Percentiles rank a stretch among this genome's conserved stretches.
phyloP scores from a whole-genome alignment of 345 rosid species.

The Microcos paniculata region DNA sequence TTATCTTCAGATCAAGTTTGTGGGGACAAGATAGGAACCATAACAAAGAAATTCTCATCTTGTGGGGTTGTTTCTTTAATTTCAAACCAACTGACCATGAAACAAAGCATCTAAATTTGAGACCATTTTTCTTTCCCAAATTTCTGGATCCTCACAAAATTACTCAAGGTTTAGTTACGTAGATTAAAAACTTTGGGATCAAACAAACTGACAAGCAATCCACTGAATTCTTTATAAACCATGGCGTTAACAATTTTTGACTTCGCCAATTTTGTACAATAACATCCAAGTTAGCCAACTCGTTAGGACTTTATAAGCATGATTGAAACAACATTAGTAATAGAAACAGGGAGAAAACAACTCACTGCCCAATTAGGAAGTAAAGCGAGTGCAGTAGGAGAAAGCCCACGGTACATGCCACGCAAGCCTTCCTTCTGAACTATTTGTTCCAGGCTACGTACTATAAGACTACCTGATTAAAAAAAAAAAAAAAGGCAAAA shows the following conservation, averaged over 20 bases:
- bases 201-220: background rate
- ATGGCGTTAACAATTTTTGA: background rate
- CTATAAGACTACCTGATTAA: slow-evolving; percentile 74
- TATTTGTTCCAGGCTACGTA: slow-evolving; percentile 73
- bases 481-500: background rate
- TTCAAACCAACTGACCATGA: background rate
- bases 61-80: background rate
- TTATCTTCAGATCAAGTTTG: background rate
- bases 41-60: background rate
- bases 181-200: background rate
- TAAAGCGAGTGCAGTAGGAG: slow-evolving; percentile 76
- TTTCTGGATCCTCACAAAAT: background rate
- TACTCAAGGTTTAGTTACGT: background rate
- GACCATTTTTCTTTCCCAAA: background rate
- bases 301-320: background rate
- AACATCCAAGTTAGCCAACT: background rate
- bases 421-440: slow-evolving; percentile 67
- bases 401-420: slow-evolving; percentile 79
- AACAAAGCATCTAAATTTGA: background rate
- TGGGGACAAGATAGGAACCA: background rate
- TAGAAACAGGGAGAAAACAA: background rate
- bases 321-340: background rate
- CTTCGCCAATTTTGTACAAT: background rate
- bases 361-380: slow-evolving; percentile 93
- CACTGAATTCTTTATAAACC: background rate